phyloP scores from a whole-genome alignment of 176 grass and related monocot species.

The Ananas comosus region DNA sequence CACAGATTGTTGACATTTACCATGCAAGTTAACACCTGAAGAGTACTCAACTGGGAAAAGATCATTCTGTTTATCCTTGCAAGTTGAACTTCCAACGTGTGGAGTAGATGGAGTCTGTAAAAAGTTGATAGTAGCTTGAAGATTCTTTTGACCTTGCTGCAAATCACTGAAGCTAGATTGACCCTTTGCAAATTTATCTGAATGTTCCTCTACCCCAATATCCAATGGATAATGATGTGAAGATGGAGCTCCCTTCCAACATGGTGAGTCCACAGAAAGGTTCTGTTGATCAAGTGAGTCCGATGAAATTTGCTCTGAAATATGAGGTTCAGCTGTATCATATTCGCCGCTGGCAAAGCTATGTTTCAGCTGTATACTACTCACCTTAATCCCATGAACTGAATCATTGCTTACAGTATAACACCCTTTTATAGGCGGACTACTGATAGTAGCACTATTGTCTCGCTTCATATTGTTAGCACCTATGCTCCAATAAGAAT shows the following conservation, averaged over 20 bases:
- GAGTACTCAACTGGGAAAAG: slow-evolving; percentile 2
- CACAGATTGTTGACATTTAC: slow-evolving; percentile 3
- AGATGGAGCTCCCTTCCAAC: slow-evolving; percentile 56
- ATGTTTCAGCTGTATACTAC: too few relatives aligned
- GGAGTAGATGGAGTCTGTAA: neutral
- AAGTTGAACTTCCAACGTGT: neutral
- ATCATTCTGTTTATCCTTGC: slow-evolving; percentile 2
- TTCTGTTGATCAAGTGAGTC: slow-evolving; percentile 31
- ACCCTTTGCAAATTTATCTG: neutral
- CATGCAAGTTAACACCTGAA: slow-evolving; percentile 9
- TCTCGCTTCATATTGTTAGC: neutral
- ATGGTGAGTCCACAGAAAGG: slow-evolving; percentile 49
- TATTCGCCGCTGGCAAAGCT: too few relatives aligned
- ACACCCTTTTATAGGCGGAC: neutral
- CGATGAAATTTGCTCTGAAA: slow-evolving; percentile 20
- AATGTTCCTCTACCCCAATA: slow-evolving; percentile 22
- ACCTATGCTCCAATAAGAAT: neutral
- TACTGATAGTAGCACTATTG: neutral
- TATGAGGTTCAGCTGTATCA: too few relatives aligned
- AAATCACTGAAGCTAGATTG: slow-evolving; percentile 11
- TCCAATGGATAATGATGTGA: slow-evolving; percentile 29
- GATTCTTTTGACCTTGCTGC: slow-evolving; percentile 11
- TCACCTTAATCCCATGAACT: neutral
- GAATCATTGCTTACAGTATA: neutral
- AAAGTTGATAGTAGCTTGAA: neutral